Percentiles rank a stretch among this genome's conserved stretches.
Conservation (phyloP, 352 stramenopile genomes). For the Pythium rhizo-oryzae region DNA sequence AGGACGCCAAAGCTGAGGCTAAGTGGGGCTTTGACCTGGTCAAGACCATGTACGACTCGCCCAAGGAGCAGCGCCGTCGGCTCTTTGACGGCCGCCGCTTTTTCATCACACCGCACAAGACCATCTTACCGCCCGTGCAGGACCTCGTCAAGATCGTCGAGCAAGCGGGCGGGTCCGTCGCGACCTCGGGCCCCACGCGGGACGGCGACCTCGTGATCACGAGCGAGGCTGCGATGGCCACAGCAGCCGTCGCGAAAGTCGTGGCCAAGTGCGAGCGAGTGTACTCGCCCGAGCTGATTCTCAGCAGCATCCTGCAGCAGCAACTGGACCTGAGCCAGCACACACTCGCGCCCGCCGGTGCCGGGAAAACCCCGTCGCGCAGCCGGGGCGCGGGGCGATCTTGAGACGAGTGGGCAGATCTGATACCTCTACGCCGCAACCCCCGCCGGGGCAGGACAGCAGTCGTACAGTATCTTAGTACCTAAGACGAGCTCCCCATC, state of each 20-base stretch:
- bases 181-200: conserved; percentile 17
- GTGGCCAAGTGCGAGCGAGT: conserved; percentile 27
- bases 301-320: conserved; percentile 45
- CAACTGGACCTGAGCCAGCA: conserved; percentile 35
- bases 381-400: not conserved
- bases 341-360: not conserved
- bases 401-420: not conserved
- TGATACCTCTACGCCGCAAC: not conserved
- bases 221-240: conserved; percentile 33
- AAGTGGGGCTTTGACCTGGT: conserved; percentile 49
- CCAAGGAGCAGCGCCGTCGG: conserved; percentile 20
- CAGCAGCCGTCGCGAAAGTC: conserved; percentile 32
- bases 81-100: conserved; percentile 35
- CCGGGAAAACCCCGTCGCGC: not conserved
- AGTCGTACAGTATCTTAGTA: too few relatives aligned
- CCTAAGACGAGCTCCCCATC: too few relatives aligned
- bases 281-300: conserved; percentile 41
- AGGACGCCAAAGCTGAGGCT: conserved; percentile 37
- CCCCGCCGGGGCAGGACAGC: too few relatives aligned
- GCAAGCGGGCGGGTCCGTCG: conserved; percentile 33
- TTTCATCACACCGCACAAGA: conserved; percentile 44
- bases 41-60: conserved; percentile 45
- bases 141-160: conserved; percentile 51
- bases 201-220: conserved; percentile 41
- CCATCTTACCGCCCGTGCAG: conserved; percentile 34